phyloP scores from a whole-genome alignment of 2,329 filamentous ascomycete genomes.

The Fusarium liriodendri region DNA sequence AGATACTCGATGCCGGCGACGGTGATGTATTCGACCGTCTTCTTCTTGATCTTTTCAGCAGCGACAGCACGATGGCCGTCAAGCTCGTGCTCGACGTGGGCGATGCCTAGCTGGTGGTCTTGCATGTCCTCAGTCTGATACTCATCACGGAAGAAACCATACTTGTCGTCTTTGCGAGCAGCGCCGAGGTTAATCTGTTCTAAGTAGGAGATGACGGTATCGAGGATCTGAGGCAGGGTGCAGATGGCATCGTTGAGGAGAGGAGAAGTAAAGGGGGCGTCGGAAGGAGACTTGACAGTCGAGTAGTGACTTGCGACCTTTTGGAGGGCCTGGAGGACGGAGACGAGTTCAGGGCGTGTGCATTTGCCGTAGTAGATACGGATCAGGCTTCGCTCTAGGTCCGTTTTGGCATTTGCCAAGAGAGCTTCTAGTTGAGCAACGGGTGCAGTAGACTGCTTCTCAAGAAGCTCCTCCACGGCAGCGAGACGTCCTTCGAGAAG shows the following conservation, averaged over 20 bases:
- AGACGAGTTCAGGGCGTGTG: constrained; percentile 86
- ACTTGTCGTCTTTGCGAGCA: constrained; percentile 90
- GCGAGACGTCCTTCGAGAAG: constrained; percentile 81
- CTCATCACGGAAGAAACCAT: constrained; percentile 88
- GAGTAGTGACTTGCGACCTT: constrained; percentile 82
- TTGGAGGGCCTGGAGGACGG: constrained; percentile 86
- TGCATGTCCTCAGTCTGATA: constrained; percentile 91
- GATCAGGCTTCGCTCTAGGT: constrained; percentile 93
- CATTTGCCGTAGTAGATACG: constrained; percentile 98
- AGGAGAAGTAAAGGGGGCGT: constrained; percentile 78
- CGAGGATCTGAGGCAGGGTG: constrained; percentile 79
- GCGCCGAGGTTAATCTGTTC: constrained; percentile 88
- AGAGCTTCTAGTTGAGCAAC: constrained; percentile 81
- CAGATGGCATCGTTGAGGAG: constrained; percentile 79
- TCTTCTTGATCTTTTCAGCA: constrained; percentile 77
- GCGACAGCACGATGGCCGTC: constrained; percentile 79
- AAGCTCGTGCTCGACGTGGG: constrained; percentile 90
- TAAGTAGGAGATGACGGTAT: constrained; percentile 79
- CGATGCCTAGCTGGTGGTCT: constrained; percentile 90
- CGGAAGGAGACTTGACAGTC: constrained; percentile 70
- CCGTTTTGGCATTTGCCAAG: constrained; percentile 77
- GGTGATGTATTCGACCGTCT: constrained; percentile 79
- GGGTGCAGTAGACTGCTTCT: constrained; percentile 71
- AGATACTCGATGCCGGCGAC: constrained; percentile 94
- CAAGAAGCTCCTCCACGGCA: constrained; percentile 87